Base-by-base conservation (phyloP, 805 yeast genomes). In the Brettanomyces custersianus region DNA sequence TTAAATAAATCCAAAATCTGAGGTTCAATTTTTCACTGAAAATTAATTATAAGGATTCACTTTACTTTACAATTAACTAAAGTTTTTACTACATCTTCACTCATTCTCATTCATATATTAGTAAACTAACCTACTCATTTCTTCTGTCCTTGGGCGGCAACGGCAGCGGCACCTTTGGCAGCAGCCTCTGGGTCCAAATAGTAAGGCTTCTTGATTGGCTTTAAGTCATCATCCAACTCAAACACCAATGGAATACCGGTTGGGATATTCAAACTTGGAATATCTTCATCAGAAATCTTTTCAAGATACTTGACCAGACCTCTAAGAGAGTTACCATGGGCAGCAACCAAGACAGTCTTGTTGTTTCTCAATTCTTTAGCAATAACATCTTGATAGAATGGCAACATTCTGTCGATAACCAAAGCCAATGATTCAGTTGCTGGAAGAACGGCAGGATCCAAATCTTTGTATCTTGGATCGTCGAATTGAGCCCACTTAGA, bases 161-260 rank as follows among this genome's bases (percentile, higher is more conserved):
- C 97, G 42, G 96, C 96, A 59, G 96, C 96, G 49, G 96, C 97
- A 74, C 97, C 97, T 38, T 96, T 96, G 47, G 88, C 95, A 57
- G 97, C 97, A 57, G 96, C 97, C 72, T 86, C 96, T 57, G 97
- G 97, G 70, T 88, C 97, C 68, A 88, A 80, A 80, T 88, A 88
- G 77, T 88, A 86, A 53, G 94, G 78, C 51, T 86, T 82, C 79
- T 87, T 87, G 60, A 80, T 70, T 68, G 96, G 96, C 68, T 77
- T 76, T 68, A 88, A 77, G 57, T 74, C 59, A 37, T 73, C 81
- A 62, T 88, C 96, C 59, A 88, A 78, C 70, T 90, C 96, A 70
- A 83, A 90, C 45, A 90, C 96, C 68, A 88, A 78, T 60, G 97
- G 97, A 51, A 88, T 90, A 74, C 96, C 97, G 53, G 96, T 88